Evolutionary conservation across 305 asterid genomes (phyloP).

Genomic region (Fraxinus nigra): DNA sequence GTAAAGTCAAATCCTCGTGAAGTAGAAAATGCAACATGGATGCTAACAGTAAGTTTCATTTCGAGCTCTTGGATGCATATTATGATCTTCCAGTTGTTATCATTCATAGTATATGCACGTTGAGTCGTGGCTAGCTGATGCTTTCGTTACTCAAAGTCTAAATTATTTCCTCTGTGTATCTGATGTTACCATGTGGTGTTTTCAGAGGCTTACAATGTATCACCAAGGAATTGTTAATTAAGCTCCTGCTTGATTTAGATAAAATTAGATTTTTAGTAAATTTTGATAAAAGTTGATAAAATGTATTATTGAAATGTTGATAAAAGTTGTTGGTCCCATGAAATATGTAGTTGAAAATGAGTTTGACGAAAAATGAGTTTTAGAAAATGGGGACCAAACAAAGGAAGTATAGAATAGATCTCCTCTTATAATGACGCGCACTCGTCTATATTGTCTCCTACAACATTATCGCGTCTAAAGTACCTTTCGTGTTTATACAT

Average conservation of each 20-base stretch:
- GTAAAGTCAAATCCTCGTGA: constrained; percentile 58
- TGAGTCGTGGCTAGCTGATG: background rate
- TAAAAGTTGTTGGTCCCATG: background rate
- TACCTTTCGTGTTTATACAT: background rate
- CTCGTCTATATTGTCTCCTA: background rate
- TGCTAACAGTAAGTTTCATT: constrained; percentile 42
- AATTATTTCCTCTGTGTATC: background rate
- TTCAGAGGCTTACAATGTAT: background rate
- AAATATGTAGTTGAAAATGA: background rate
- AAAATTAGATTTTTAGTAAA: background rate
- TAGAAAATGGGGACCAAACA: background rate
- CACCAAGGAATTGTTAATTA: background rate
- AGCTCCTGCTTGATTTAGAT: background rate
- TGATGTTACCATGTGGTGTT: background rate
- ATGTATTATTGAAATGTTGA: background rate
- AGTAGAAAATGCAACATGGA: constrained; percentile 58
- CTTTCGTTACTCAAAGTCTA: background rate
- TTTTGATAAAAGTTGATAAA: background rate
- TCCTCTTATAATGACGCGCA: background rate
- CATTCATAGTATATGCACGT: background rate
- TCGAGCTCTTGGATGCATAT: background rate
- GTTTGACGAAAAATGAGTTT: background rate
- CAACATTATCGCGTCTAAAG: background rate
- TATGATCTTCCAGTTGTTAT: background rate
- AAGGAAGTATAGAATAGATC: background rate